Base-by-base conservation (phyloP, 495 filamentous ascomycete species). In the Cercophora newfieldiana region DNA sequence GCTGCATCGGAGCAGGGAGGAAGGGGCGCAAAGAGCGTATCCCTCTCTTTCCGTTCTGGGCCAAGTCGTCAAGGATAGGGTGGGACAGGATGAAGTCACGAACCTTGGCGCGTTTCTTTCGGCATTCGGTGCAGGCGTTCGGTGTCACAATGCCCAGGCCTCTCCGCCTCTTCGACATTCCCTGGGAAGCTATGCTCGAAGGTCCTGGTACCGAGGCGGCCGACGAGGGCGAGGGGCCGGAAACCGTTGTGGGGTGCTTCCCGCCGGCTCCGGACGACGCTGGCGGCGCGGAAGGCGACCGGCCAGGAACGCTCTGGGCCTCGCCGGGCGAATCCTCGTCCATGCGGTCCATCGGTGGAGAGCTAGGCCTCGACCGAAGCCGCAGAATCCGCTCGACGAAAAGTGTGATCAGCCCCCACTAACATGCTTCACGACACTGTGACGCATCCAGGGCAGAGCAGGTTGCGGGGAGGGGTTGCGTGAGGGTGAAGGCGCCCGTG, bases 21-120 rank as follows among this genome's bases (percentile, higher is more conserved):
- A n/a, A n/a, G n/a, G n/a, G n/a, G n/a, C n/a, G n/a, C n/a, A n/a
- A n/a, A n/a, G 5, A 33, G 12, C 30, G 12, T 12, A 33, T 5
- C 30, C 12, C 37, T 19, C 24, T n/a, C 33, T 60, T 28, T 14
- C 4, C 12, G 5, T 48, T 47, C 16, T 49, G 22, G 31, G n/a
- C 8, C 12, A 14, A 24, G 26, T 10, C 16, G n/a, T 2, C n/a
- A 5, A n/a, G 10, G 22, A 3, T 5, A 18, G 8, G 7, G n/a
- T 18, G 25, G 59, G 2, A n/a, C 7, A 18, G 7, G 47, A 12
- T 12, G 33, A 14, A 4, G 22, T 14, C 0, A 66, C 74, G 19
- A 68, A 82, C 82, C 77, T 86, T 86, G 51, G 82, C 81, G 62
- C 84, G 79, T 64, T 85, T 86, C 75, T 86, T 86, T 19, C 83